Evolutionary conservation across 305 asterid species (phyloP).

Genomic region (Solanum hybrid): DNA sequence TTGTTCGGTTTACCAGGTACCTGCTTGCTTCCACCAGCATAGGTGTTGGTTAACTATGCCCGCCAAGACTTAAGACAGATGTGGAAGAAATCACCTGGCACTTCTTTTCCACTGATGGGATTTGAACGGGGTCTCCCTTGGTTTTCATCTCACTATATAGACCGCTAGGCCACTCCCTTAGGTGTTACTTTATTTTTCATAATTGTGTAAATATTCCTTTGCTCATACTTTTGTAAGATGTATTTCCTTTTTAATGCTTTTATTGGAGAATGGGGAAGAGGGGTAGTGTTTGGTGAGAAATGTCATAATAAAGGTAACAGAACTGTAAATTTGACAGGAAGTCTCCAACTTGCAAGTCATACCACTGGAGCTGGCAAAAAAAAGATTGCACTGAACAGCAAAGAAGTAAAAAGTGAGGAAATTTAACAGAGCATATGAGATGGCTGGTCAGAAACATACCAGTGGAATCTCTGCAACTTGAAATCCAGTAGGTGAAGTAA

Average conservation of each 20-base stretch:
- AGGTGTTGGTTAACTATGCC: not conserved
- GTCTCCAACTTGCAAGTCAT: not conserved
- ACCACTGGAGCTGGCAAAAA: not conserved
- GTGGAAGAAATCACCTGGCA: not conserved
- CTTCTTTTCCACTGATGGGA: not conserved
- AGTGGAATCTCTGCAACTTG: constrained; percentile 95
- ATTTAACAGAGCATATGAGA: not conserved
- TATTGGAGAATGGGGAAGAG: not conserved
- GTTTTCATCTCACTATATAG: not conserved
- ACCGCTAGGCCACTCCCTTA: not conserved
- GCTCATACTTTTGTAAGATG: not conserved
- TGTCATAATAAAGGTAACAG: not conserved
- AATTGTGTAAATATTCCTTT: not conserved
- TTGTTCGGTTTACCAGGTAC: not conserved
- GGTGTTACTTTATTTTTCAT: not conserved
- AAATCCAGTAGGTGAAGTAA: constrained; percentile 87
- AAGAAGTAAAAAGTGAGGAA: not conserved
- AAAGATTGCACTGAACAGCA: not conserved
- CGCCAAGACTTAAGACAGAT: not conserved
- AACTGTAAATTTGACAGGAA: not conserved
- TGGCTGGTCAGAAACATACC: constrained; percentile 27
- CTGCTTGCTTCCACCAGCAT: not conserved
- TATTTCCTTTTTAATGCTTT: not conserved
- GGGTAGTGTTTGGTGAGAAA: not conserved
- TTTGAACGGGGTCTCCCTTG: not conserved